Evolutionary conservation across 2,329 filamentous ascomycete species (phyloP), one percentile per base, ranked within the genome.

Genomic region (Arthrobotrys sinensis): DNA sequence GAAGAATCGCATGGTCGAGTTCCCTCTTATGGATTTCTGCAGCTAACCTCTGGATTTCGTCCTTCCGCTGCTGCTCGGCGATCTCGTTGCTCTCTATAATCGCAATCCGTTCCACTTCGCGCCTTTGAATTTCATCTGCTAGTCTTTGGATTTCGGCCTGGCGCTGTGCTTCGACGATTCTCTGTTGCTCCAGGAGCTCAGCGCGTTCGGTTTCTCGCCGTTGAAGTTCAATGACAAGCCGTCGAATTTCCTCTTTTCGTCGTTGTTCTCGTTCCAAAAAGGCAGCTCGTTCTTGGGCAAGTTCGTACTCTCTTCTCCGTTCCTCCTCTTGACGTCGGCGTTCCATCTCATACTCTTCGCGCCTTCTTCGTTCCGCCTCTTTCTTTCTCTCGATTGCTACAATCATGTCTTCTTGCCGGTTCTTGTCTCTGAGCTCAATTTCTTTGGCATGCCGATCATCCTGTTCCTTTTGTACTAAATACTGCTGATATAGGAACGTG

Each of bases 341-440:
- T 28, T 79, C 76, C 19, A 24, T 43, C 28, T 75, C 70, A 45
- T 67, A 79, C 11, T 79, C 69, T 62, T 75, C 69, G 4, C 64
- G 70, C 32, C 60, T 36, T 53, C 12, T 55, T 19, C 45, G 40
- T 34, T 79, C 76, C 3, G 68, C 76, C 24, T 79, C 76, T 46
- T 79, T 73, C 48, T 73, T 73, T 16, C 55, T 75, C 50, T 79
- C 76, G 28, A 79, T 73, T 7, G 76, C 76, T 16, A 75, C 32
- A 19, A 68, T 21, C 68, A 75, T 75, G 19, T 75, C 76, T 14
- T 79, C 76, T n/a, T 70, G 38, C 5, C 69, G 52, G 19, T 79
- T 79, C 36, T 57, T 64, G 12, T 79, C 76, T 65, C 70, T 53
- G 2, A 79, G 38, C 24, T 73, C 48, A 8, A 68, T 45, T 38